A percentile compares a stretch with the other conserved stretches of the same genome.
These are phyloP conservation scores for Cercospora sp. DNA, from an alignment of 2,329 filamentous ascomycete genomes.

Conservation along the genomic window DNA sequence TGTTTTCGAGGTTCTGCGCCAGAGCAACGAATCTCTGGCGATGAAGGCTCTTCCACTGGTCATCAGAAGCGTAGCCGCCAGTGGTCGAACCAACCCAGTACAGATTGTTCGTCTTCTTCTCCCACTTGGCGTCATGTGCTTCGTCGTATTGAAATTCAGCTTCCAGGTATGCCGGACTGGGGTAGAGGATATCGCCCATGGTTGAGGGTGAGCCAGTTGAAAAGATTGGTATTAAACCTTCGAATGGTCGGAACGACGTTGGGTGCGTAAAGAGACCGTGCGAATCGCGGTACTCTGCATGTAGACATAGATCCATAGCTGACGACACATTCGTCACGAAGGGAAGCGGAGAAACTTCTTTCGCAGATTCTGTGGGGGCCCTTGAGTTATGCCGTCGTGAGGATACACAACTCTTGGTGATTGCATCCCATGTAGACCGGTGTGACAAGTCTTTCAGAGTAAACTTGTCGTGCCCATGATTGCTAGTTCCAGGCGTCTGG, in stretches of 20 bases:
- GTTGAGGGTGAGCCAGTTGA: slow-evolving; percentile 49
- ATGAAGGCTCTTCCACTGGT: slow-evolving; percentile 48
- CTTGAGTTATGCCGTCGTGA: neutral
- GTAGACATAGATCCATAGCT: slow-evolving; percentile 45
- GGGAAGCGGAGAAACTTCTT: neutral
- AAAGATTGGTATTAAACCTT: slow-evolving; percentile 50
- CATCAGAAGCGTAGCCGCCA: slow-evolving; percentile 43
- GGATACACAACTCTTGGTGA: slow-evolving; percentile 3
- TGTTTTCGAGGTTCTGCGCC: slow-evolving; percentile 7
- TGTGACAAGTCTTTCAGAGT: slow-evolving; percentile 1
- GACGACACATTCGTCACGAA: neutral
- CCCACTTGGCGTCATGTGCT: slow-evolving; percentile 49
- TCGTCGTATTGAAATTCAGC: slow-evolving; percentile 48
- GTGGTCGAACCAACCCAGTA: slow-evolving; percentile 62
- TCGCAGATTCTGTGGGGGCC: neutral
- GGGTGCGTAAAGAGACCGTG: slow-evolving; percentile 53
- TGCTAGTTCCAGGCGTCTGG: neutral
- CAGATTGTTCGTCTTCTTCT: slow-evolving; percentile 51
- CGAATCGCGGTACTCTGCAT: slow-evolving; percentile 46
- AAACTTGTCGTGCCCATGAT: neutral
- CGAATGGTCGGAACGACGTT: slow-evolving; percentile 44
- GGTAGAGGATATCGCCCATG: slow-evolving; percentile 53
- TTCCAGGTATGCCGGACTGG: slow-evolving; percentile 49
- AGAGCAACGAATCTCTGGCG: slow-evolving; percentile 50
- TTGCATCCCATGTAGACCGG: neutral